phyloP scores from a whole-genome alignment of 176 grass and related monocot genomes.

The Phyllostachys edulis region DNA sequence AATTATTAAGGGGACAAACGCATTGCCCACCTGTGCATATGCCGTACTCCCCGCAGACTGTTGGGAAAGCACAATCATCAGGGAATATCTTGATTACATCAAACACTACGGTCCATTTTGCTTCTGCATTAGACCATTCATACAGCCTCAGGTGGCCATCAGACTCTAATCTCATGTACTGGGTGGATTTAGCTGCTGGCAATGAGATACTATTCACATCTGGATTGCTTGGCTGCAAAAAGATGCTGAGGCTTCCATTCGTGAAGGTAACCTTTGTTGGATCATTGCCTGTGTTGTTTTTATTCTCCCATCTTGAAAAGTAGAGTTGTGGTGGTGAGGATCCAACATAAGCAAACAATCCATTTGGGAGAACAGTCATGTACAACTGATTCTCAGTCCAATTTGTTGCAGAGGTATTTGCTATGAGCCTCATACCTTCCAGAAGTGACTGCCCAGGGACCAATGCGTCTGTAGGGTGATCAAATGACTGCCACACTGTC shows the following conservation, averaged over 20 bases:
- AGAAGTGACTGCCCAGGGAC: conserved; percentile 34
- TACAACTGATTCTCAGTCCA: conserved; percentile 28
- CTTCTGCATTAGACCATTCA: conserved; percentile 23
- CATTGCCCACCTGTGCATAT: conserved; percentile 56
- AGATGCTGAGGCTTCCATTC: conserved; percentile 14
- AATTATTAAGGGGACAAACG: conserved; percentile 33
- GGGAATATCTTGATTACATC: conserved; percentile 41
- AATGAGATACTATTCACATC: not conserved
- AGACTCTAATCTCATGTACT: conserved; percentile 42
- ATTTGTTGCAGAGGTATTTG: conserved; percentile 31
- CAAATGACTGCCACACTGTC: conserved; percentile 56
- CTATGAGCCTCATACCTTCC: conserved; percentile 24
- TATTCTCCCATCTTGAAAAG: not conserved
- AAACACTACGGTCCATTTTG: conserved; percentile 18
- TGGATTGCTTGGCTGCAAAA: not conserved
- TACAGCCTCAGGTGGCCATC: conserved; percentile 51
- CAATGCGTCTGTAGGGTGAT: conserved; percentile 42
- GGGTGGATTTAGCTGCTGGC: conserved; percentile 18
- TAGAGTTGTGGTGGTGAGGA: conserved; percentile 39
- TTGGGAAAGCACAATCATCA: conserved; percentile 55
- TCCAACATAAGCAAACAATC: conserved; percentile 30
- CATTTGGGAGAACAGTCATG: conserved; percentile 13
- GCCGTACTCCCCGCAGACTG: conserved; percentile 45
- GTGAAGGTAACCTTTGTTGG: conserved; percentile 25
- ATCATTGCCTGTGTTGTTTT: not conserved